Base-by-base conservation (phyloP, 768 basidiomycete species). In the Boletus sensibilis region DNA sequence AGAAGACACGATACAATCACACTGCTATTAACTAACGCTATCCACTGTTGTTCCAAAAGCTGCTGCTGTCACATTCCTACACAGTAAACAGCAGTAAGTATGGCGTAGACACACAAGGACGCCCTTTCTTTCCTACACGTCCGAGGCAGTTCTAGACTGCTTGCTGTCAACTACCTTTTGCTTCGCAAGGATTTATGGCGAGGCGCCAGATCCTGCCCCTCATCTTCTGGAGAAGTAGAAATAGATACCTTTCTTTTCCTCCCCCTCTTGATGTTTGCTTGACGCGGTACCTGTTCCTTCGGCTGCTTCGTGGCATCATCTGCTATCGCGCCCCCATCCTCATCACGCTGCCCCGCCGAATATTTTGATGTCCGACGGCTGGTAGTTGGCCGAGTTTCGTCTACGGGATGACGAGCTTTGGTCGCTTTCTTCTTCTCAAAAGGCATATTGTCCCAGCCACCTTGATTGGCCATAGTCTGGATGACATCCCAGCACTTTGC, bases 391-490 rank as follows among this genome's bases (percentile, higher is more conserved):
- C 44, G 53, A 23, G 46, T 20, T 40, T 55, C 40, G 23, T 51
- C 46, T 14, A 27, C 38, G 31, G 43, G 31, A 29, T 23, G 44
- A 35, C 11, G 52, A 1, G 35, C 16, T 48, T 59, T 59, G 44
- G 49, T 20, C 6, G n/a, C 12, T 57, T 74, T 75, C 68, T 71
- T 76, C 52, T 68, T 70, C 52, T 72, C 75, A 4, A 81, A 62
- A 51, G 79, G 68, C 51, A 79, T 59, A 1, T 76, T 76, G 20
- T 88, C 85, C 90, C 92, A 96, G 1, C 93, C 94, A 1, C 94
- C 94, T 29, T 74, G 79, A 51, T 83, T 77, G 0, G 91, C 87
- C 49, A 98, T 68, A 50, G 70, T 58, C 18, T 75, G 65, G 11
- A 94, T 79, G 1, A 81, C 79, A 29, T 79, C 74, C 82, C 86